These are phyloP conservation scores for Vitis rotundifolia DNA, from an alignment of 164 flowering plant genomes.

Conservation along the genomic window DNA sequence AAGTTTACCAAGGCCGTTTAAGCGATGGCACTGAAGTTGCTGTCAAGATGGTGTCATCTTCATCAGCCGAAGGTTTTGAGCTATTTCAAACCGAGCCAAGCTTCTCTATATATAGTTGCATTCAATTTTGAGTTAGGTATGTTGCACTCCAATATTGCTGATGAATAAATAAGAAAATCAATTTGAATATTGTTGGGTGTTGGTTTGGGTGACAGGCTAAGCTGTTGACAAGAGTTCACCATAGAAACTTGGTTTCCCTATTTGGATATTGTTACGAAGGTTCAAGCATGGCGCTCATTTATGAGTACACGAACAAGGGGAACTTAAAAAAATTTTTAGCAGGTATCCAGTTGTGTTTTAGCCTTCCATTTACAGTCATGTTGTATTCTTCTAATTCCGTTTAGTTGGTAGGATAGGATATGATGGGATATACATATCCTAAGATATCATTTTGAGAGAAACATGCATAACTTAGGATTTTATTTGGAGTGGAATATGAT, in stretches of 20 bases:
- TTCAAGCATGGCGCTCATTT: conserved; percentile 21
- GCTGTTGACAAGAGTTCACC: conserved; percentile 33
- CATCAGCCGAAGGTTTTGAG: conserved; percentile 20
- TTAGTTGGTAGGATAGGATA: too few species aligned
- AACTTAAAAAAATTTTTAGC: conserved; percentile 25
- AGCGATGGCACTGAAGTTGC: conserved; percentile 33
- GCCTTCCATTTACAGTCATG: background rate
- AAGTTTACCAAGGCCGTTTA: conserved; percentile 39
- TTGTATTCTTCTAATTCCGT: background rate
- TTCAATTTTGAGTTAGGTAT: background rate
- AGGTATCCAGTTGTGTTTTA: conserved; percentile 12
- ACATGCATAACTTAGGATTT: too few species aligned
- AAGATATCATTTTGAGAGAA: too few species aligned
- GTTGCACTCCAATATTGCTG: too few species aligned
- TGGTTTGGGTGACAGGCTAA: conserved; percentile 20
- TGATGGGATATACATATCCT: too few species aligned
- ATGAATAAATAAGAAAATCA: too few species aligned
- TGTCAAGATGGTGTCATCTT: conserved; percentile 25
- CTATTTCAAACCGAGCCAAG: conserved; percentile 27
- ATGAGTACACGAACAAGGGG: conserved; percentile 44
- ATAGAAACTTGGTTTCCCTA: conserved; percentile 27
- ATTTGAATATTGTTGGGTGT: background rate
- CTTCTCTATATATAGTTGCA: too few species aligned
- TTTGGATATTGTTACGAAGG: conserved; percentile 37
- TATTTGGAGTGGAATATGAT: too few species aligned